Evolutionary conservation across 2,329 filamentous ascomycete genomes (phyloP), one percentile per base, ranked within the genome.

Genomic region (Samsoniella hepiali): DNA sequence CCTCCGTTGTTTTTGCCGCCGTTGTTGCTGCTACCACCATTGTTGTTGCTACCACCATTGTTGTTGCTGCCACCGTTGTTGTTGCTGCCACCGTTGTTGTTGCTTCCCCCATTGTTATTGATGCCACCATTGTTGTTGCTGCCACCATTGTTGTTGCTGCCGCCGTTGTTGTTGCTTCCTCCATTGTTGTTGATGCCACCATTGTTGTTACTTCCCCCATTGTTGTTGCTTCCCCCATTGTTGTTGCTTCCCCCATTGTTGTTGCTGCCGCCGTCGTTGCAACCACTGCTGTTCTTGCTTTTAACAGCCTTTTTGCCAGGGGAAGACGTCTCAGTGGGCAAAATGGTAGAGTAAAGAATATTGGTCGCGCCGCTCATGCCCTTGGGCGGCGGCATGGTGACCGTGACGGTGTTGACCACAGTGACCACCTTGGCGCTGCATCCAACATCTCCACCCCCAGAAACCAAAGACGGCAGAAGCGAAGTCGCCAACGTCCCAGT

Each of bases 371-470:
- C 1, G 17, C 31, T 15, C 32, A 44, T 55, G 38, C 40, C 32
- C 10, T 44, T 3, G 15, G 38, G 22, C 7, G 51, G 40, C 7
- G 51, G 40, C 50, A 62, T 45, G 3, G 63, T 64, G 40, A 62
- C 45, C 1, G 63, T 64, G 27, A 64, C 53, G 9, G 36, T 60
- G 36, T 58, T 62, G 63, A 44, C 34, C 13, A 58, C 54, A 6
- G 63, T 64, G n/a, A 53, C 50, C 10, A 54, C 17, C 27, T 32
- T 34, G 11, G 15, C n/a, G 45, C 40, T 62, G 38, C 50, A 62
- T 11, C 15, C 13, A 9, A n/a, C 6, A 17, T 15, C 44, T n/a
- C 15, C 32, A 38, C 31, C 15, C 1, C 42, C 31, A 27, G 42
- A 10, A 7, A 42, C 44, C 1, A 32, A n/a, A 17, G 53, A 49